Percentiles rank a stretch among this genome's conserved stretches.
phyloP scores from a whole-genome alignment of 768 basidiomycete genomes.

The Boletus rubescentipes region DNA sequence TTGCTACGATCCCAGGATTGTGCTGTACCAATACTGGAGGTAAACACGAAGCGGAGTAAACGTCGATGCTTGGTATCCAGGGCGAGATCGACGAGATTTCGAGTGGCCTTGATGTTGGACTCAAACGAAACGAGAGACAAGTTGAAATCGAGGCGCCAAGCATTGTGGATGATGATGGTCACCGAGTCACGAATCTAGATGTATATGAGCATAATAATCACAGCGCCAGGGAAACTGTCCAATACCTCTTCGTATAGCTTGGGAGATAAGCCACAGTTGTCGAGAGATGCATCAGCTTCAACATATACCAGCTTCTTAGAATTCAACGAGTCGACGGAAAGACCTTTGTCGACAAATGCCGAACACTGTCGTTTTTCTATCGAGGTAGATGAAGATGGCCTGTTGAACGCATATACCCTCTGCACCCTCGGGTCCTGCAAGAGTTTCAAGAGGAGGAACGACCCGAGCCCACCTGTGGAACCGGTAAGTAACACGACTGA shows the following conservation, averaged over 20 bases:
- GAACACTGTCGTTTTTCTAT: constrained; percentile 27
- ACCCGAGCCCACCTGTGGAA: constrained; percentile 43
- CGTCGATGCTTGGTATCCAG: background rate
- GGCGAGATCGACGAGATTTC: background rate
- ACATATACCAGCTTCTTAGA: constrained; percentile 36
- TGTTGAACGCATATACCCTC: constrained; percentile 17
- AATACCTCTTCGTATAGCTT: constrained; percentile 32
- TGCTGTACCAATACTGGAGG: background rate
- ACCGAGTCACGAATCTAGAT: constrained; percentile 19
- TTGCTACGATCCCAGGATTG: background rate
- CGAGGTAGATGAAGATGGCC: background rate
- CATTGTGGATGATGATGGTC: constrained; percentile 28
- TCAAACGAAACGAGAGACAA: constrained; percentile 19
- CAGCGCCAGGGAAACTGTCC: too few relatives aligned
- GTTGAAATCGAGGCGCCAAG: constrained; percentile 36
- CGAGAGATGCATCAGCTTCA: constrained; percentile 36
- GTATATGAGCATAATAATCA: background rate
- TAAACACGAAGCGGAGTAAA: background rate
- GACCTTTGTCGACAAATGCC: constrained; percentile 35
- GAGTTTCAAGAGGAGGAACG: constrained; percentile 33
- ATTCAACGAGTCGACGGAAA: constrained; percentile 29
- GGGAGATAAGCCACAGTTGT: constrained; percentile 28
- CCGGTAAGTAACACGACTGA: constrained; percentile 33
- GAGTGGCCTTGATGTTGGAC: background rate
- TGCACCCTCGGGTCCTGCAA: constrained; percentile 21